These are phyloP conservation scores for Leishmania mexicana DNA, from an alignment of 208 protist genomes.

Conservation along the genomic window DNA sequence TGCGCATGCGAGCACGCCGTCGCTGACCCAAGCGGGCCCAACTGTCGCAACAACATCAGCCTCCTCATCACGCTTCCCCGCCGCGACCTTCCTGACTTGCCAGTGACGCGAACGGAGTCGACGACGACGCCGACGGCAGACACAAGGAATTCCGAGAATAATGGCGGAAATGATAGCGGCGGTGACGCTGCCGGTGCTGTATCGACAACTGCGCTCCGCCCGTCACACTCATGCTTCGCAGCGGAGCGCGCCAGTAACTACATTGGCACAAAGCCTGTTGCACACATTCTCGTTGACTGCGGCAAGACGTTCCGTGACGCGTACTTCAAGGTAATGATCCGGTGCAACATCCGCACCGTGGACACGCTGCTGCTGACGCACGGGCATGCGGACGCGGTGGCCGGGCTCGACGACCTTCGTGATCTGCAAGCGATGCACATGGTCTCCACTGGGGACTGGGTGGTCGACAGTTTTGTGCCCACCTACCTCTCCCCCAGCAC, in stretches of 20 bases:
- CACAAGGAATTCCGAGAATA: background rate
- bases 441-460: conserved; percentile 56
- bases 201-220: background rate
- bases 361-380: conserved; percentile 90
- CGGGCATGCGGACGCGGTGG: conserved; percentile 84
- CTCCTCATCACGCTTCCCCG: conserved; percentile 72
- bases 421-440: conserved; percentile 82
- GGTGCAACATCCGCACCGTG: conserved; percentile 54
- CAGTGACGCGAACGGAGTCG: background rate
- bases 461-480: conserved; percentile 69
- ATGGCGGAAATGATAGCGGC: background rate
- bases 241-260: conserved; percentile 28
- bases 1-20: conserved; percentile 84
- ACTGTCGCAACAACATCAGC: conserved; percentile 85
- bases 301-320: conserved; percentile 93
- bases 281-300: conserved; percentile 82
- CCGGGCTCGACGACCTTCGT: conserved; percentile 89
- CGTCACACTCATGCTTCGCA: conserved; percentile 36
- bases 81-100: conserved; percentile 6
- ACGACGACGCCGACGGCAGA: background rate
- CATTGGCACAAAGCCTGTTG: conserved; percentile 36
- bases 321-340: conserved; percentile 82
- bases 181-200: background rate
- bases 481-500: conserved; percentile 68
- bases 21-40: conserved; percentile 49